Evolutionary conservation across 2,329 filamentous ascomycete species (phyloP).

Genomic region (Fusarium brevicatenulatum): DNA sequence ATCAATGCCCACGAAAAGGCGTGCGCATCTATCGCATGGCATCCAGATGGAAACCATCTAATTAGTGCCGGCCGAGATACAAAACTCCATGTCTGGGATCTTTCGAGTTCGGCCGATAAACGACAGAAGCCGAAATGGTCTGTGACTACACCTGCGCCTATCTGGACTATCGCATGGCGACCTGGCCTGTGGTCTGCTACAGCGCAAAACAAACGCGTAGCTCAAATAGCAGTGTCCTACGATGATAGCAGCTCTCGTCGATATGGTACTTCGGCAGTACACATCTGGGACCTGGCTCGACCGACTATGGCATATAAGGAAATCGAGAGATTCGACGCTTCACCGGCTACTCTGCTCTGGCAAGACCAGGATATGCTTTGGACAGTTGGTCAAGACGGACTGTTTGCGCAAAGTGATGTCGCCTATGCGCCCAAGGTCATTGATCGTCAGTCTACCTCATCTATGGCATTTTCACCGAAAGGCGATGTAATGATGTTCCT

Average conservation of each 20-base stretch:
- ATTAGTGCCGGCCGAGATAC: constrained; percentile 71
- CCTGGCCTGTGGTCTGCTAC: constrained; percentile 74
- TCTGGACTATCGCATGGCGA: constrained; percentile 69
- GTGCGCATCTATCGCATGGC: constrained; percentile 71
- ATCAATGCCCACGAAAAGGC: constrained; percentile 71
- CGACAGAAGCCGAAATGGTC: constrained; percentile 72
- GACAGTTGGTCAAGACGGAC: constrained; percentile 70
- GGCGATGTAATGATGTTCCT: constrained; percentile 71
- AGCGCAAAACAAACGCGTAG: constrained; percentile 66
- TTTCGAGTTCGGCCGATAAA: constrained; percentile 68
- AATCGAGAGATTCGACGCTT: constrained; percentile 67
- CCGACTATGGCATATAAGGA: constrained; percentile 75
- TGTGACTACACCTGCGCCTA: constrained; percentile 68
- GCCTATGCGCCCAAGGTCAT: constrained; percentile 71
- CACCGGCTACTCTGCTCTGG: constrained; percentile 70
- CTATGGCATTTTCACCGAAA: constrained; percentile 67
- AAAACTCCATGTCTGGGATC: constrained; percentile 72
- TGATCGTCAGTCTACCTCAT: constrained; percentile 70
- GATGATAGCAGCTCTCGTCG: constrained; percentile 65
- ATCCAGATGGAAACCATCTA: constrained; percentile 73
- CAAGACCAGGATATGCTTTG: constrained; percentile 72
- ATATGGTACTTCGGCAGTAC: constrained; percentile 67
- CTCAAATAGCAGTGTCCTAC: constrained; percentile 71
- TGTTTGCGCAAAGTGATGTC: constrained; percentile 73
- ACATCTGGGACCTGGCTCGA: constrained; percentile 75